These are phyloP conservation scores for Arachnomyces sp. DNA, from an alignment of 2,329 filamentous ascomycete species.

Conservation along the genomic window DNA sequence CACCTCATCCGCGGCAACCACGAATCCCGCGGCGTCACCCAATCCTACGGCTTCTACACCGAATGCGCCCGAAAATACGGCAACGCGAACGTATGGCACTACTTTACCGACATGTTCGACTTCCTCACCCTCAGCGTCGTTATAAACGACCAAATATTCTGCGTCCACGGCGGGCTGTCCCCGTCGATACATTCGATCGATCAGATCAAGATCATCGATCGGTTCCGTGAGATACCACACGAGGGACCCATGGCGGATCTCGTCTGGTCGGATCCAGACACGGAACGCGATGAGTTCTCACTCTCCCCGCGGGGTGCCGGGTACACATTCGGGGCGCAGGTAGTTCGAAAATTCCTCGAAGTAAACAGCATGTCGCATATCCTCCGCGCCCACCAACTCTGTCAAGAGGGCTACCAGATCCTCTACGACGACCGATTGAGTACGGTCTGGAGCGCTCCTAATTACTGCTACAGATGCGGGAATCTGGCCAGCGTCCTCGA, in stretches of 20 bases:
- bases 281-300: slow-evolving; percentile 95
- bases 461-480: slow-evolving; percentile 90
- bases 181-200: slow-evolving; percentile 96
- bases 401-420: slow-evolving; percentile 95
- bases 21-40: slow-evolving; percentile 92
- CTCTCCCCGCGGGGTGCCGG: slow-evolving; percentile 87
- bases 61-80: slow-evolving; percentile 97
- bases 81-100: slow-evolving; percentile 98
- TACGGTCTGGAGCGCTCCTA: slow-evolving; percentile 97
- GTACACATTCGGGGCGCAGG: slow-evolving; percentile 95
- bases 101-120: slow-evolving; percentile 99
- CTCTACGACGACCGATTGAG: slow-evolving; percentile 90
- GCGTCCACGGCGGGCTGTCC: slow-evolving; percentile 86
- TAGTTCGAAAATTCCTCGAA: slow-evolving; percentile 95
- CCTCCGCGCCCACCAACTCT: slow-evolving; percentile 92
- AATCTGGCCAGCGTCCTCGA: slow-evolving; percentile 97
- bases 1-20: slow-evolving; percentile 97
- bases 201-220: slow-evolving; percentile 99
- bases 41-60: slow-evolving; percentile 98
- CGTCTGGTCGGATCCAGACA: slow-evolving; percentile 96
- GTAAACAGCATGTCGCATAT: slow-evolving; percentile 99
- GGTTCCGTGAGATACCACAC: slow-evolving; percentile 96
- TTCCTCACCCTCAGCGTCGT: slow-evolving; percentile 94
- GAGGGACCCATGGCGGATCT: slow-evolving; percentile 99
- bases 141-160: slow-evolving; percentile 98